These are phyloP conservation scores for Saturnispora sekii DNA, from an alignment of 805 yeast species.

Conservation along the genomic window DNA sequence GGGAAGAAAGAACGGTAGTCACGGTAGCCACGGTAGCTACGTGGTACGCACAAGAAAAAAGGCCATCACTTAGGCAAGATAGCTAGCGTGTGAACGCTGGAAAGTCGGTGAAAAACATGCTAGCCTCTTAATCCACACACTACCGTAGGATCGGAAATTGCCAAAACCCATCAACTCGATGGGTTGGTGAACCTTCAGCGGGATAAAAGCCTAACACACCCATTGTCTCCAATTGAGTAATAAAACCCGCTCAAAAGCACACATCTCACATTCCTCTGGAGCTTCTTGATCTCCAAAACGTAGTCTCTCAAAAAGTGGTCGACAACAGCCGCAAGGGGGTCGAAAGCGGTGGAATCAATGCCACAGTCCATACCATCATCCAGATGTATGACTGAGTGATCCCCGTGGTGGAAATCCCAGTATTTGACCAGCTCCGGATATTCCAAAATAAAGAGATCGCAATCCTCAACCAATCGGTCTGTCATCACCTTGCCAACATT, in stretches of 20 bases:
- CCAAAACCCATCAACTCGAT: no score
- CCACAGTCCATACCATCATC: slow-evolving; percentile 27
- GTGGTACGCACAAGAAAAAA: no score
- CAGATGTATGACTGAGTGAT: slow-evolving; percentile 31
- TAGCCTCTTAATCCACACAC: no score
- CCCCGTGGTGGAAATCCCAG: slow-evolving; percentile 40
- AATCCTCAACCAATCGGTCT: slow-evolving; percentile 22
- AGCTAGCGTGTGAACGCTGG: no score
- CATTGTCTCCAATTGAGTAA: not conserved
- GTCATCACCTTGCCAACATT: slow-evolving; percentile 38
- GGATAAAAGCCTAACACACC: not conserved
- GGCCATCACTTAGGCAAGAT: no score
- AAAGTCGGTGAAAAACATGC: no score
- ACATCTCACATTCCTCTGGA: slow-evolving; percentile 1
- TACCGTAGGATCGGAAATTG: no score
- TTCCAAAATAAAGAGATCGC: slow-evolving; percentile 20
- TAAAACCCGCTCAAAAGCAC: slow-evolving; percentile 4
- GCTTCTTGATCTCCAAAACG: slow-evolving; percentile 16
- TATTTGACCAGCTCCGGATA: slow-evolving; percentile 26
- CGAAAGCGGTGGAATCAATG: slow-evolving; percentile 36
- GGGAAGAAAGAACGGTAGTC: no score
- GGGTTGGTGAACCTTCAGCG: no score
- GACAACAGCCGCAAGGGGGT: slow-evolving; percentile 31
- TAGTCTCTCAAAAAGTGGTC: slow-evolving; percentile 40
- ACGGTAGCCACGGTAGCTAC: no score